Evolutionary conservation across 2,329 filamentous ascomycete species (phyloP), one percentile per base, ranked within the genome.

Genomic region (Fusarium sp.): DNA sequence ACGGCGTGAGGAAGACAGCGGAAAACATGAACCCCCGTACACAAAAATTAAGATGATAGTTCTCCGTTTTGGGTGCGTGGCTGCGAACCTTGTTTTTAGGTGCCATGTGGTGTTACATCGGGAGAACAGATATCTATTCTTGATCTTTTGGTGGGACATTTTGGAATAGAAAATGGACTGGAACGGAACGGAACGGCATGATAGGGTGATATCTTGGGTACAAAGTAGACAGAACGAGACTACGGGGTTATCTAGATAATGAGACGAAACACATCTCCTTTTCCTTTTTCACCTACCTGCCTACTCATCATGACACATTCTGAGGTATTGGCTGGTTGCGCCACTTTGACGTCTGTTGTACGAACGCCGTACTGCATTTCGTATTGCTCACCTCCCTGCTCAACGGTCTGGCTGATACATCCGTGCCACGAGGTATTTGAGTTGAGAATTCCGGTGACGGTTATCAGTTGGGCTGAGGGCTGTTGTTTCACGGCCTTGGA

Each of bases 41-140:
- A 53, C 29, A 31, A 51, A 27, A 41, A 35, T 35, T 9, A 27
- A 53, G 20, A 33, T 31, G 11, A 29, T 41, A 59, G 21, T 39
- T 35, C 37, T 55, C 33, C 53, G 42, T 48, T 66, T 65, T 47
- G 56, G 66, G 69, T 69, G 41, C 67, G 40, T 73, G 69, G 58
- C 66, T 53, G 45, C 42, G 54, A 69, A 71, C 58, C 55, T 71
- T 61, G 45, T 33, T 54, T 57, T 66, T 27, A 45, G 50, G 58
- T 57, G 63, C 37, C 52, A 71, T 72, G 71, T 46, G 55, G 70
- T 73, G 68, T 71, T 65, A 73, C 68, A 36, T 71, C 67, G 70
- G 71, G 49, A 68, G 36, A 55, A 58, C 57, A 57, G 46, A 40
- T 63, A 45, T 49, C n/a, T 57, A 52, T 45, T 56, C 43, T 41